Percentiles rank a stretch among this genome's conserved stretches.
Evolutionary conservation across 495 filamentous ascomycete species (phyloP).

Genomic region (Penicillium ucsense): DNA sequence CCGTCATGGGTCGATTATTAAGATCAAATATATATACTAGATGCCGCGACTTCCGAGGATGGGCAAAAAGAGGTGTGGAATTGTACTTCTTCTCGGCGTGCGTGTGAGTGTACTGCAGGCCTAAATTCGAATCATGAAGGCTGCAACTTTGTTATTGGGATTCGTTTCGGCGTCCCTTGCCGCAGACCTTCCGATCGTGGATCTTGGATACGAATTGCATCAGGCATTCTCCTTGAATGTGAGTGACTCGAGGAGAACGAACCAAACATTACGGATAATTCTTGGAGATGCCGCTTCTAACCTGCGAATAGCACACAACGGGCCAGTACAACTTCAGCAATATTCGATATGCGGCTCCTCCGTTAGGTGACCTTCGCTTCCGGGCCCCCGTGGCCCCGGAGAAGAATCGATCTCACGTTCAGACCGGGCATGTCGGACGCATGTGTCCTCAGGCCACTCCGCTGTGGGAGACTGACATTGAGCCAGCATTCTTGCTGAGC

Average conservation of each 20-base stretch:
- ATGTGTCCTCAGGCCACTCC: conserved; percentile 44
- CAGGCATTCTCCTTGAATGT: conserved; percentile 39
- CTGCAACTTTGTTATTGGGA: conserved; percentile 1
- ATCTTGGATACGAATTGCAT: conserved; percentile 42
- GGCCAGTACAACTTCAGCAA: conserved; percentile 48
- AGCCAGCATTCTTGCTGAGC: conserved; percentile 11
- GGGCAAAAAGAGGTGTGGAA: background rate
- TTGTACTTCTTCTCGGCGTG: background rate
- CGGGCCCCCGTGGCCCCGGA: conserved; percentile 34
- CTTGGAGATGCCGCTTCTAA: too few species aligned
- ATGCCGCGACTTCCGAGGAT: background rate
- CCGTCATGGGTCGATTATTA: background rate
- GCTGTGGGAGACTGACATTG: conserved; percentile 16
- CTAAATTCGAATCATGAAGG: conserved; percentile 9
- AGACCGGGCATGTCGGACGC: conserved; percentile 34
- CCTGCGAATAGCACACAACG: conserved; percentile 8
- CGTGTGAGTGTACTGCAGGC: background rate
- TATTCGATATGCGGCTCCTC: conserved; percentile 50
- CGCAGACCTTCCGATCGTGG: conserved; percentile 31
- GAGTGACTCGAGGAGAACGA: background rate
- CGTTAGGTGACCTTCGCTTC: conserved; percentile 43
- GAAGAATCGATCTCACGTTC: conserved; percentile 23
- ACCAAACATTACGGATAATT: too few species aligned
- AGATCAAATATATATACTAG: background rate
- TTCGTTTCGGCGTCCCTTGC: conserved; percentile 14